Evolutionary conservation across 768 basidiomycete genomes (phyloP).

Genomic region (Boletus vermiculosoides): DNA sequence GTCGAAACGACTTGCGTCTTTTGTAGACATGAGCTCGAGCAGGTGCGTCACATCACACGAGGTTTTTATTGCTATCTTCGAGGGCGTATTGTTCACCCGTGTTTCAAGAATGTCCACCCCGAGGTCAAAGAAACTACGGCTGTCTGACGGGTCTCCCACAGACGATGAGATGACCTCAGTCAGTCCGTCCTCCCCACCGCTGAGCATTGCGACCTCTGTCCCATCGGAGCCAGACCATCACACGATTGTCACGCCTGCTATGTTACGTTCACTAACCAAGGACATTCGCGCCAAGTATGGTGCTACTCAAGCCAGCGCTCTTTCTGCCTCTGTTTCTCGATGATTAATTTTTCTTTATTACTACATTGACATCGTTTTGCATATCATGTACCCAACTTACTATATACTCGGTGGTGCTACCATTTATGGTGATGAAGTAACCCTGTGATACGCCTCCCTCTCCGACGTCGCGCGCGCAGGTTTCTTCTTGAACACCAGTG

Average conservation of each 20-base stretch:
- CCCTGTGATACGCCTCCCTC: neutral
- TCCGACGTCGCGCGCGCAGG: too few species aligned
- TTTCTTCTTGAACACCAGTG: too few species aligned
- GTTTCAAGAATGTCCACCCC: constrained; percentile 25
- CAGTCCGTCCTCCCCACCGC: constrained; percentile 41
- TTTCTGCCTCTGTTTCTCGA: constrained; percentile 10
- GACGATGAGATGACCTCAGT: constrained; percentile 33
- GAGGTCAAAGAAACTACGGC: constrained; percentile 42
- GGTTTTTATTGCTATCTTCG: neutral
- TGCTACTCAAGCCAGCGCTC: neutral
- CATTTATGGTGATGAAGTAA: constrained; percentile 17
- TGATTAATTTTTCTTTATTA: neutral
- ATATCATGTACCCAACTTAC: constrained; percentile 1
- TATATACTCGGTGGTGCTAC: neutral
- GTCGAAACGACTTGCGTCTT: constrained; percentile 46
- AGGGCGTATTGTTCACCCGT: neutral
- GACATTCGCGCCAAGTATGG: constrained; percentile 34
- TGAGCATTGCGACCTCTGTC: constrained; percentile 46
- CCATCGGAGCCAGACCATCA: constrained; percentile 31
- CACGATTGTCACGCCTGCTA: constrained; percentile 55
- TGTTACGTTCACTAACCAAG: constrained; percentile 48
- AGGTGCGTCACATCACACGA: constrained; percentile 35
- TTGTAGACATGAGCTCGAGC: constrained; percentile 38
- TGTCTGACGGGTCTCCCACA: constrained; percentile 34
- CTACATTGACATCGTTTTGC: too few species aligned